Evolutionary conservation across 2,329 filamentous ascomycete species (phyloP), one percentile per base, ranked within the genome.

Genomic region (Verticillium isaacii): DNA sequence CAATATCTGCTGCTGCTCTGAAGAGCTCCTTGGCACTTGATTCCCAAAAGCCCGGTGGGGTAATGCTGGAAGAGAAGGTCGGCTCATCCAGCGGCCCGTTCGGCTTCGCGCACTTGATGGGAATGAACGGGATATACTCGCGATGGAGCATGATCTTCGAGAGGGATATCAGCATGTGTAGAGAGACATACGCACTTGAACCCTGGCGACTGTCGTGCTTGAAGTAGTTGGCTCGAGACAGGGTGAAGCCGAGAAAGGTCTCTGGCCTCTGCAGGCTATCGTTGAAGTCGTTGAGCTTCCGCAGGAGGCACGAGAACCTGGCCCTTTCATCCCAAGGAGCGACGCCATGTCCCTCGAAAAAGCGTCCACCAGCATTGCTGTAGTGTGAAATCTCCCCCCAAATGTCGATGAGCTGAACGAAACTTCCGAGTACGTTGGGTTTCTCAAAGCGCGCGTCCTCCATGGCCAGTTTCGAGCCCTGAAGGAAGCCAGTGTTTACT

Each of bases 111-210:
- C 80, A 85, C 9, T 80, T 78, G n/a, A 89, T 77, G 2, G 88
- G 85, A 17, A 89, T 80, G 68, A 89, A 89, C 0, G 88, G 87
- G 32, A 90, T 80, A 64, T 88, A 90, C 70, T 90, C 87, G 64
- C 88, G 80, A 68, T 90, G 86, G 32, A 91, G 78, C 76, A 89
- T 85, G 64, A 92, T 87, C 61, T 83, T 81, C 69, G 86, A 90
- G 2, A 91, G 77, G 1, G 84, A 82, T 62, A 85, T 83, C 1
- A 90, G 81, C 67, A 87, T 86, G 68, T 92, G 89, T 60, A 92
- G 75, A 3, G 89, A 81, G 11, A 87, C 83, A 68, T 89, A 92
- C 8, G 84, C 82, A 56, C 86, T 87, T 1, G 85, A 85, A 1
- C 84, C 85, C 52, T 85, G 81, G 60, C 85, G 81, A 63, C 84